phyloP scores from a whole-genome alignment of 805 yeast species.

The Blastobotrys mokoenaii region DNA sequence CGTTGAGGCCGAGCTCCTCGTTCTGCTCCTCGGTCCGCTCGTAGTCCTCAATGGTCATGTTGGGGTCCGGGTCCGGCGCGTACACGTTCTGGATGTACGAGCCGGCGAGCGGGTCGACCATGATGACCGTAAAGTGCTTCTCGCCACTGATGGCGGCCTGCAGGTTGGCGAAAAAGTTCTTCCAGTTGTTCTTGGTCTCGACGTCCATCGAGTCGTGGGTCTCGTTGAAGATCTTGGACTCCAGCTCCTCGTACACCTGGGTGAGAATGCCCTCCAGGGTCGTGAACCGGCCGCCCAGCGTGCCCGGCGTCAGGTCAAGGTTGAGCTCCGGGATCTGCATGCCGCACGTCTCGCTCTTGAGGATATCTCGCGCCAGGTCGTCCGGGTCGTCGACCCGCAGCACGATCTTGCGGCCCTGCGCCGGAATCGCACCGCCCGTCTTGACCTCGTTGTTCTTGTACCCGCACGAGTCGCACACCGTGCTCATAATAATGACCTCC shows the following conservation, averaged over 20 bases:
- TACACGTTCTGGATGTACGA: slow-evolving; percentile 96
- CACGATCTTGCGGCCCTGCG: slow-evolving; percentile 65
- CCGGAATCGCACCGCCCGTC: slow-evolving; percentile 96
- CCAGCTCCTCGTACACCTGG: slow-evolving; percentile 86
- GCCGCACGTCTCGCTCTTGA: slow-evolving; percentile 91
- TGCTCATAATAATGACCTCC: slow-evolving; percentile 94
- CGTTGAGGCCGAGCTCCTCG: slow-evolving; percentile 76
- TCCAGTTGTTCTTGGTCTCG: slow-evolving; percentile 75
- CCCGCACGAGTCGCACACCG: slow-evolving; percentile 87
- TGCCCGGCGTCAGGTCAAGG: slow-evolving; percentile 89
- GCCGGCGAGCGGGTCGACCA: slow-evolving; percentile 94
- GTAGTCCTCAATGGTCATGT: slow-evolving; percentile 83
- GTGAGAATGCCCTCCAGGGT: slow-evolving; percentile 88
- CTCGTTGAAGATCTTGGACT: slow-evolving; percentile 72
- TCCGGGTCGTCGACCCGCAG: slow-evolving; percentile 78
- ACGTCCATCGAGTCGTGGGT: slow-evolving; percentile 89
- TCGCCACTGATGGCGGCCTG: slow-evolving; percentile 78
- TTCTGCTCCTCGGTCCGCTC: slow-evolving; percentile 86
- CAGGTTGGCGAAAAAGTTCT: slow-evolving; percentile 60
- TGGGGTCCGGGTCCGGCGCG: slow-evolving; percentile 97
- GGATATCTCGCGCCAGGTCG: slow-evolving; percentile 87
- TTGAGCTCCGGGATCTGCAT: slow-evolving; percentile 77
- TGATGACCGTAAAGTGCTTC: slow-evolving; percentile 67
- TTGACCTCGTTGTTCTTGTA: slow-evolving; percentile 95
- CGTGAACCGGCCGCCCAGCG: slow-evolving; percentile 96